Conservation (phyloP, 805 yeast genomes). For the Saturnispora gosingensis region DNA sequence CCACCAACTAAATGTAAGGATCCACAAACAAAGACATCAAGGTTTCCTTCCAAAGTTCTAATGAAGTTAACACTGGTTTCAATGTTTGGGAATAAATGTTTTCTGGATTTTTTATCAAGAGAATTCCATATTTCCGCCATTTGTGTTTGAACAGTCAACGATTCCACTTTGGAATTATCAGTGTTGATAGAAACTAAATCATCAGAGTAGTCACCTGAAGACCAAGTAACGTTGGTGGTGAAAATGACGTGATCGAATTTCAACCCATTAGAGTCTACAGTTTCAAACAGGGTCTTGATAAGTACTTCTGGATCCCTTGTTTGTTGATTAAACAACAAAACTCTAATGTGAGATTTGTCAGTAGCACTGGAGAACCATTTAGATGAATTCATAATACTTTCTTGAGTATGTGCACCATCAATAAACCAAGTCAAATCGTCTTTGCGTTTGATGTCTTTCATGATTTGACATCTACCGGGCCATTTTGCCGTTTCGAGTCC, state of each 20-base stretch:
- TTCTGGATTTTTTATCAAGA: conserved; percentile 34
- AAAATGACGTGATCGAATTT: conserved; percentile 71
- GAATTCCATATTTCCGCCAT: conserved; percentile 63
- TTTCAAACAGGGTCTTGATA: conserved; percentile 42
- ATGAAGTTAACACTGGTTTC: conserved; percentile 60
- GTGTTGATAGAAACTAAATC: conserved; percentile 84
- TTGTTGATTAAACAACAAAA: conserved; percentile 88
- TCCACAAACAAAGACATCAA: conserved; percentile 87
- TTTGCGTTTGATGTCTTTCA: conserved; percentile 32
- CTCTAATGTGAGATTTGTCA: conserved; percentile 23
- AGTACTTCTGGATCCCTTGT: conserved; percentile 73
- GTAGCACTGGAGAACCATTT: conserved; percentile 57
- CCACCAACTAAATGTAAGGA: conserved; percentile 95
- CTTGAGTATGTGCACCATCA: conserved; percentile 95
- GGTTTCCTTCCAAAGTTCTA: conserved; percentile 36
- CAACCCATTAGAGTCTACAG: conserved; percentile 30
- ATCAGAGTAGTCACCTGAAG: conserved; percentile 64
- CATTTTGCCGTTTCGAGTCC: conserved; percentile 68
- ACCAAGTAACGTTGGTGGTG: conserved; percentile 89
- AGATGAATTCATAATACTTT: conserved; percentile 75
- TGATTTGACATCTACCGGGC: conserved; percentile 94
- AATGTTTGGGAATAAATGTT: conserved; percentile 57
- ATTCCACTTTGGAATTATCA: conserved; percentile 67
- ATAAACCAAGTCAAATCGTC: conserved; percentile 60
- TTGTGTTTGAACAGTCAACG: conserved; percentile 69